Conservation (phyloP, 1,284 basidiomycete genomes). For the Apiotrichum mycotoxinovorans region DNA sequence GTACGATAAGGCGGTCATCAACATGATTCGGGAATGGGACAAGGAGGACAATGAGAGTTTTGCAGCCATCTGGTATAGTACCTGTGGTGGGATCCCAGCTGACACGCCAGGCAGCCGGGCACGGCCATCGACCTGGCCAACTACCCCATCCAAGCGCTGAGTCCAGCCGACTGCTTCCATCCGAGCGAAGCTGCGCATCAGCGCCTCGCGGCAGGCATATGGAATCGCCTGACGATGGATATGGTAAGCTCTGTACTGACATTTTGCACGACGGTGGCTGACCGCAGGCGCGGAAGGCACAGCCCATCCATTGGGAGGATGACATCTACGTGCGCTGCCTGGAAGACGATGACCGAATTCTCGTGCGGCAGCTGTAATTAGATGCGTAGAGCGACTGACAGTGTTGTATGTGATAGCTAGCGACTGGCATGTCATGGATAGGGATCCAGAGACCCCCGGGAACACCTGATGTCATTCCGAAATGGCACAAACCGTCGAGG, state of each 20-base stretch:
- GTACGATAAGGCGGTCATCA: slow-evolving; percentile 43
- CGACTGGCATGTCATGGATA: too few relatives aligned
- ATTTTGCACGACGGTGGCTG: slow-evolving; percentile 4
- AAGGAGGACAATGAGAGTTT: slow-evolving; percentile 34
- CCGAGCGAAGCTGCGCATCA: slow-evolving; percentile 46
- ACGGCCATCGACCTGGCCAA: slow-evolving; percentile 40
- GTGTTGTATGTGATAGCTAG: too few relatives aligned
- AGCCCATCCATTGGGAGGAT: slow-evolving; percentile 43
- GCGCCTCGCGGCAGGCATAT: slow-evolving; percentile 47
- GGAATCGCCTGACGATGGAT: slow-evolving; percentile 41
- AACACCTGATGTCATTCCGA: too few relatives aligned
- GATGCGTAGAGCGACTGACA: too few relatives aligned
- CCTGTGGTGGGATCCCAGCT: background rate
- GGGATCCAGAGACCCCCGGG: too few relatives aligned
- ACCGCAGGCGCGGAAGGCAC: slow-evolving; percentile 30
- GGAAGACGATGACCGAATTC: slow-evolving; percentile 41
- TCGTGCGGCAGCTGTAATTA: slow-evolving; percentile 2
- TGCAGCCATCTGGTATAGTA: slow-evolving; percentile 36
- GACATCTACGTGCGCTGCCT: slow-evolving; percentile 42
- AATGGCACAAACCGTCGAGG: too few relatives aligned
- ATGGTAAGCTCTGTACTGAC: background rate
- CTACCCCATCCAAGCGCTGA: slow-evolving; percentile 47
- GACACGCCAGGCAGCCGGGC: slow-evolving; percentile 44
- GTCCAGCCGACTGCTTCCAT: slow-evolving; percentile 51
- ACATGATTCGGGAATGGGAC: slow-evolving; percentile 41